phyloP scores from a whole-genome alignment of 2,329 filamentous ascomycete genomes.

The Plectosphaerella cucumerina region DNA sequence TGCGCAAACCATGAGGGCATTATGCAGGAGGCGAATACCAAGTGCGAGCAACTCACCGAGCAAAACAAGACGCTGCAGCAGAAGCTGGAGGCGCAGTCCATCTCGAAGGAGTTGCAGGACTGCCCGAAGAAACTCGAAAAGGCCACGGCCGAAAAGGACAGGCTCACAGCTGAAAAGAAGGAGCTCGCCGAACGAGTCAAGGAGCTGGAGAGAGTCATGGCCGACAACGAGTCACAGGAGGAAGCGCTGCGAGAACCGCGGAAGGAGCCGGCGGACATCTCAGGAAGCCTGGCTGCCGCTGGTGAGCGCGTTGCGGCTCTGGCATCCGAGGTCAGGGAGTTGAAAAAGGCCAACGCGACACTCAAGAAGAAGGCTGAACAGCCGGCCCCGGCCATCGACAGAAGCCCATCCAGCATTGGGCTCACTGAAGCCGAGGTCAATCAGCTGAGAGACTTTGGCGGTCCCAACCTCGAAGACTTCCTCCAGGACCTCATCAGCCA shows the following conservation, averaged over 20 bases:
- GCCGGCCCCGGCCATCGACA: neutral
- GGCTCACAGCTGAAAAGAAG: neutral
- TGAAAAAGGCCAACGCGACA: neutral
- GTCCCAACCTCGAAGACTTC: neutral
- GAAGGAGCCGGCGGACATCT: too few species aligned
- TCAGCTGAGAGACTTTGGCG: too few species aligned
- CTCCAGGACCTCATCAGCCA: neutral
- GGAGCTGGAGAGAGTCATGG: too few species aligned
- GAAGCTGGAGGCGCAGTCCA: too few species aligned
- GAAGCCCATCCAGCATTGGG: neutral
- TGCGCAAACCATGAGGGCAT: too few species aligned
- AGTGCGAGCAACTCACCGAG: neutral
- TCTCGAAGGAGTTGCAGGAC: too few species aligned
- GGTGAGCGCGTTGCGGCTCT: neutral
- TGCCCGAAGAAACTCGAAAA: too few species aligned
- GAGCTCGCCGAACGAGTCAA: slow-evolving; percentile 10
- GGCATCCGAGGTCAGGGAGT: too few species aligned
- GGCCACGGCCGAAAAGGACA: neutral
- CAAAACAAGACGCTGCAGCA: too few species aligned
- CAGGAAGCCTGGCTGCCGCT: neutral
- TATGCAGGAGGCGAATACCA: neutral
- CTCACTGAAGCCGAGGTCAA: neutral
- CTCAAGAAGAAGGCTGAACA: neutral
- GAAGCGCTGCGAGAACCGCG: too few species aligned
- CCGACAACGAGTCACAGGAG: too few species aligned